Evolutionary conservation across 495 filamentous ascomycete genomes (phyloP), one percentile per base, ranked within the genome.

Genomic region (Tuber indicum): DNA sequence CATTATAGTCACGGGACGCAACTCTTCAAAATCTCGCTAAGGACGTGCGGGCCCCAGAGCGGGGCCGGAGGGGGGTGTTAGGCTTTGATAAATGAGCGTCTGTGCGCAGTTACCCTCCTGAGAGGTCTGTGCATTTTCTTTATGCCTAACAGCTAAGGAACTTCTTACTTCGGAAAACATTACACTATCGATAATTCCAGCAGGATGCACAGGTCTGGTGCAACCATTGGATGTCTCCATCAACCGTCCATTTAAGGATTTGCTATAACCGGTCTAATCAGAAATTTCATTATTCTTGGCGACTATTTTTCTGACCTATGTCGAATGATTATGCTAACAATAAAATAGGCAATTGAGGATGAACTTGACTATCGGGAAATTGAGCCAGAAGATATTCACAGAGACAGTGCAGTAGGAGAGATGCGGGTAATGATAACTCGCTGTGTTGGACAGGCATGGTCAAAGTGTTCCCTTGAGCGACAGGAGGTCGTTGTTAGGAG

Each of bases 171-270:
- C n/a, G n/a, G n/a, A n/a, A n/a, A n/a, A n/a, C n/a, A n/a, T n/a
- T n/a, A n/a, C n/a, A n/a, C n/a, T n/a, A n/a, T n/a, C n/a, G 10
- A 43, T 42, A 14, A 72, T 72, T 21, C 71, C 71, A 32, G 71
- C 26, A 44, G 71, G 71, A 39, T 72, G 71, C 17, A 72, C n/a
- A 2, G 71, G 41, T 10, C 71, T 72, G 9, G 71, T 72, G 26
- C n/a, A 72, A 72, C 71, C 71, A 10, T 32, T 72, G 17, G 71
- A 72, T 72, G 71, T 44, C 9, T 72, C 71, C 16, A 44, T 72
- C n/a, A 72, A 72, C 21, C 71, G 71, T 42, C 71, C 32, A 72
- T 72, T 72, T n/a, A 44, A 72, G 45, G 71, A 72, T 43, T 0
- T 72, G 9, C n/a, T 43, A 72, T n/a, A 72, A 43, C 44, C 14